Conservation (phyloP, 2,329 filamentous ascomycete genomes). For the Sarocladium oryzae region DNA sequence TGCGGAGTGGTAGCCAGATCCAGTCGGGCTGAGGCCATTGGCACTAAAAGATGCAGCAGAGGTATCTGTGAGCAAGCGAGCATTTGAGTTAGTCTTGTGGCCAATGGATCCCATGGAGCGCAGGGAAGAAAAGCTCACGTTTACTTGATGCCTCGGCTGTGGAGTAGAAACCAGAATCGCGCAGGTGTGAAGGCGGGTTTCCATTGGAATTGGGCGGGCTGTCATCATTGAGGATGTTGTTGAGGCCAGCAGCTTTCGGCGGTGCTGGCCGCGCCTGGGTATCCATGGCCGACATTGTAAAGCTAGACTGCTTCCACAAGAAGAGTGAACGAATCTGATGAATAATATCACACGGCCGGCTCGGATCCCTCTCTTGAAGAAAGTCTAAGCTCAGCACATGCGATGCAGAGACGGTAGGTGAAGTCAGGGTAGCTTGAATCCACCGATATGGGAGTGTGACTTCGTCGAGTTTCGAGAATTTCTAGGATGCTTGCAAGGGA, state of each 20-base stretch:
- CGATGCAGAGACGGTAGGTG: not conserved
- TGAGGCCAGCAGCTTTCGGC: slow-evolving; percentile 29
- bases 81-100: slow-evolving; percentile 17
- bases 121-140: slow-evolving; percentile 19
- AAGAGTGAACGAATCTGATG: not conserved
- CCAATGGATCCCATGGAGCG: slow-evolving; percentile 10
- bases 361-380: not conserved
- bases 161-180: slow-evolving; percentile 39
- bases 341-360: not conserved
- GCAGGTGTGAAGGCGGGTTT: slow-evolving; percentile 25
- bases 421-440: too few relatives aligned
- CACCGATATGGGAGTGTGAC: too few relatives aligned
- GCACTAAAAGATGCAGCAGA: slow-evolving; percentile 32
- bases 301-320: not conserved
- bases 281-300: slow-evolving; percentile 20
- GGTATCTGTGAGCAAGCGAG: slow-evolving; percentile 27
- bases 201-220: slow-evolving; percentile 22
- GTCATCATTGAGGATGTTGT: slow-evolving; percentile 32
- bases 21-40: slow-evolving; percentile 33
- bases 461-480: too few relatives aligned
- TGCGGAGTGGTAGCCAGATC: slow-evolving; percentile 42
- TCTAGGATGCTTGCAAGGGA: too few relatives aligned
- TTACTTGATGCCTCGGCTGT: slow-evolving; percentile 36
- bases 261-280: slow-evolving; percentile 21
- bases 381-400: not conserved